Percentiles rank a stretch among this genome's conserved stretches.
phyloP scores from a whole-genome alignment of 2,329 filamentous ascomycete species.

The Fusarium caatingaense region DNA sequence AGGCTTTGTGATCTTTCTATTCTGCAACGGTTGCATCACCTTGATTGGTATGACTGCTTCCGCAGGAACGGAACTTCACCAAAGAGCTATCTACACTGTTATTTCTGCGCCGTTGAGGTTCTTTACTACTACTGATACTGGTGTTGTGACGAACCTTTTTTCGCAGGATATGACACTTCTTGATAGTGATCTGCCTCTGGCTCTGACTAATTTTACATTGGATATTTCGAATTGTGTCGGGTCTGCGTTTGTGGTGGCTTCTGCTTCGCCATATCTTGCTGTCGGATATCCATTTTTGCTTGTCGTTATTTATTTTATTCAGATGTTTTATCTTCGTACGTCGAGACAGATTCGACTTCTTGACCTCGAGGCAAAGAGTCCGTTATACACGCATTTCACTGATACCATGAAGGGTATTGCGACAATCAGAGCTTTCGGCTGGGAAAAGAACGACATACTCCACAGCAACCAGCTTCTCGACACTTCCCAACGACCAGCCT shows the following conservation, averaged over 20 bases:
- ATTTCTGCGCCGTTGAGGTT: constrained; percentile 55
- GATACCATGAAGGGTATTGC: constrained; percentile 66
- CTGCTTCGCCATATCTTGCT: constrained; percentile 57
- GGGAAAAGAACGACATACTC: constrained; percentile 51
- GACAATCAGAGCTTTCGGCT: constrained; percentile 68
- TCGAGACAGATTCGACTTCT: constrained; percentile 70
- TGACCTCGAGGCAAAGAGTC: constrained; percentile 71
- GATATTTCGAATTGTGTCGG: constrained; percentile 50
- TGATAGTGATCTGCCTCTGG: constrained; percentile 53
- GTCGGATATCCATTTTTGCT: constrained; percentile 63
- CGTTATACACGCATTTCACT: constrained; percentile 61
- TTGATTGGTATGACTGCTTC: constrained; percentile 46
- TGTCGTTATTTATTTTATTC: constrained; percentile 60
- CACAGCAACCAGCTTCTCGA: constrained; percentile 63
- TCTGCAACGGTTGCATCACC: constrained; percentile 13
- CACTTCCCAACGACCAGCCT: constrained; percentile 66
- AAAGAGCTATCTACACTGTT: constrained; percentile 49
- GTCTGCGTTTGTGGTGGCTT: constrained; percentile 61
- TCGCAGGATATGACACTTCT: constrained; percentile 59
- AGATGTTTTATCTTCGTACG: constrained; percentile 69
- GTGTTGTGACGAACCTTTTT: constrained; percentile 57
- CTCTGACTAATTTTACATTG: constrained; percentile 48
- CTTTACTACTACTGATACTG: constrained; percentile 56
- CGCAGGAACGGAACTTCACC: constrained; percentile 51
- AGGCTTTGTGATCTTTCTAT: constrained; percentile 36